These are phyloP conservation scores for Areca catechu DNA, from an alignment of 176 grass and related monocot genomes.

Conservation along the genomic window DNA sequence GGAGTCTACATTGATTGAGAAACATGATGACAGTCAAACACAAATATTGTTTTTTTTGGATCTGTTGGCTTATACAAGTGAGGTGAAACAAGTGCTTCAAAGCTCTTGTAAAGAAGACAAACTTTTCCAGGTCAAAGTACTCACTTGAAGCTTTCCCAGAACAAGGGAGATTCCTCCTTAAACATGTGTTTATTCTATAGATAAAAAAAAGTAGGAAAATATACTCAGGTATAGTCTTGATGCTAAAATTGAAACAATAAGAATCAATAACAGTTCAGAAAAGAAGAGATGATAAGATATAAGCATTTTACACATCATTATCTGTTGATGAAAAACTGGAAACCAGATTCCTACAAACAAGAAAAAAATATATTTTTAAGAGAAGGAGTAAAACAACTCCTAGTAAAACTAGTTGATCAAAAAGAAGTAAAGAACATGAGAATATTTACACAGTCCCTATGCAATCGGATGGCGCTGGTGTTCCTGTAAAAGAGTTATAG, in stretches of 20 bases:
- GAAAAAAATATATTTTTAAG: background rate
- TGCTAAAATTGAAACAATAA: too few species aligned
- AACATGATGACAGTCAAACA: background rate
- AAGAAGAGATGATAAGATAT: background rate
- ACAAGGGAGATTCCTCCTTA: conserved; percentile 14
- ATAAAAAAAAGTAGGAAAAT: background rate
- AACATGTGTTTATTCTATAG: background rate
- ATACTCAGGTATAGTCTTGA: too few species aligned
- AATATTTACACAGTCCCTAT: background rate
- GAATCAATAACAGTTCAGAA: too few species aligned
- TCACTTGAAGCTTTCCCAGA: background rate
- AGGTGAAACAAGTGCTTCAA: too few species aligned
- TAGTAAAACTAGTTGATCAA: too few species aligned
- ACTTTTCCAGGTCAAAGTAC: background rate
- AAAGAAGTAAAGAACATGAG: too few species aligned
- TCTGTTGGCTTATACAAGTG: too few species aligned
- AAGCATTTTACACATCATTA: background rate
- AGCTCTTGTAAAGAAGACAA: too few species aligned
- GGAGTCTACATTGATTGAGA: background rate
- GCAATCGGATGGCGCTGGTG: background rate
- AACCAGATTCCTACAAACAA: conserved; percentile 6
- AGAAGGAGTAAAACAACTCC: too few species aligned
- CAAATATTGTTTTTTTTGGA: too few species aligned
- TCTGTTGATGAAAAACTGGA: conserved; percentile 10
- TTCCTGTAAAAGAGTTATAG: conserved; percentile 12